Evolutionary conservation across 1,139 yeast species (phyloP), one percentile per base, ranked within the genome.

Genomic region (Hyphopichia fennica): DNA sequence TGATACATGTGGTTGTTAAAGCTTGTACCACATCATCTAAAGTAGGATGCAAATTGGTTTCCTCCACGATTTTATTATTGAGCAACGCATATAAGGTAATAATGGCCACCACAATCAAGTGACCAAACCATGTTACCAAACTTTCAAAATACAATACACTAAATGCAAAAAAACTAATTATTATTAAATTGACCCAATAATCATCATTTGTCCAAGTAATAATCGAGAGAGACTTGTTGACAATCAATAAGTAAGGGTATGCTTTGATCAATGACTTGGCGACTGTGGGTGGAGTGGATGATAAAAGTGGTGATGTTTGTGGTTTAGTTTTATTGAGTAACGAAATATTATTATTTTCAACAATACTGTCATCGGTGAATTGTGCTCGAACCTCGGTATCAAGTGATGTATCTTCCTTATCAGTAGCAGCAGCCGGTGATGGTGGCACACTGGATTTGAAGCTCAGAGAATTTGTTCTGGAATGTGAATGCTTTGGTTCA

Each of bases 181-280:
- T 56, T 28, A 88, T 71, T 22, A 87, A 68, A 52, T 90, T 83
- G 46, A 84, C 67, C 89, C 95, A 89, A 37, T 78, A 74, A 61
- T 89, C 95, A 35, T 86, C 91, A 46, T 84, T 84, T 2, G 97
- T 88, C 99, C 99, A 93, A 0, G 98, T 91, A 25, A 87, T 63
- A 27, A 91, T 73, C 30, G 90, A 81, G 42, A 90, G 69, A 7
- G 79, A 48, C 52, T 83, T 82, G 60, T 90, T 89, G 10, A 82
- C 80, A 4, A 87, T 77, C 35, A 87, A 72, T 39, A 91, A 70
- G 56, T 88, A 87, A 2, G 97, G 97, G 58, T 91, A 90, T 8
- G 96, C 81, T 48, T 81, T 78, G 39, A 90, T 79, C 42, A 91
- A 72, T 4, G 95, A 87, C 53, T 87, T 87, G 25, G 96, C 84